Base-by-base conservation (phyloP, 2,329 filamentous ascomycete species). In the Ampelomyces quisqualis region DNA sequence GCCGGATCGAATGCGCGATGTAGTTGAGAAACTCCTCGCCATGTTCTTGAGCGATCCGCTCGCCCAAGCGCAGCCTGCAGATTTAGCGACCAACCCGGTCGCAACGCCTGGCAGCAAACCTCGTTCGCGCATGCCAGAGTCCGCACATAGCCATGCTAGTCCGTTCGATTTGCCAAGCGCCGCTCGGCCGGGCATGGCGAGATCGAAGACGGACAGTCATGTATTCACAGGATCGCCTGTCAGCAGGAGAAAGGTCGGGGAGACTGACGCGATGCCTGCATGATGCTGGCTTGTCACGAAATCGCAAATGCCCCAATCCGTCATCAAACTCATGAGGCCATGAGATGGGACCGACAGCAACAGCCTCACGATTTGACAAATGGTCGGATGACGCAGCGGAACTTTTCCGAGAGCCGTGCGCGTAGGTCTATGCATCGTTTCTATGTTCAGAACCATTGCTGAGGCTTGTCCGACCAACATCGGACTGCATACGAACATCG, bases 21-120 rank as follows among this genome's bases (percentile, higher is more conserved):
- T 70, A 0, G 74, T 76, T 1, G 75, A 77, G 36, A 67, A 64
- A 44, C 53, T 78, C 2, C 59, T 78, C 1, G 60, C 53, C 0
- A 62, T 77, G 4, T 77, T 74, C 41, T 73, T 73, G 40, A 64
- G 45, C 7, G 73, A 77, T 53, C 73, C 73, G 4, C 48, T 75
- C 5, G 50, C 56, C 7, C 45, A 58, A 21, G 50, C 56, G 1
- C 22, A 54, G 8, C 47, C 53, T 2, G 27, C 18, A 5, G 46
- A 53, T 4, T 40, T 50, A 7, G 9, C 46, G 3, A 21, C 28
- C 4, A 43, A 62, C 30, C 32, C 47, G 9, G 45, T 59, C 2
- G 47, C 58, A n/a, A 66, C 64, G 7, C 64, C 62, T n/a, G 58
- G 58, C 11, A 49, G 49, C 31, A 56, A 55, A 31, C 34, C 46